Base-by-base conservation (phyloP, 2,329 filamentous ascomycete genomes). In the Capronia epimyces region DNA sequence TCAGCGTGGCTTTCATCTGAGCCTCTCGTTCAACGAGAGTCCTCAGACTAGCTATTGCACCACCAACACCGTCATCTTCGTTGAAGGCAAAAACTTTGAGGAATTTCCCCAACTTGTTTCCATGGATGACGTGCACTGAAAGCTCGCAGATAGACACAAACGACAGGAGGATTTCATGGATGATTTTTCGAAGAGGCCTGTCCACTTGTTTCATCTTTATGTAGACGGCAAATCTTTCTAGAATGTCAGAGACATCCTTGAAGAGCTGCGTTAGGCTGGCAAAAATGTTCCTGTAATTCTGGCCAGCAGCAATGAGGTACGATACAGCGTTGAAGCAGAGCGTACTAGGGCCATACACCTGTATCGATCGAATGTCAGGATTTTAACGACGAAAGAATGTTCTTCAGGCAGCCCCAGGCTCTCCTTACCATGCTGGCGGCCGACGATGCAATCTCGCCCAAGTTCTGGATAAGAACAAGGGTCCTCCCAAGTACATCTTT, bases 281-380 rank as follows among this genome's bases (percentile, higher is more conserved):
- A 42, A 64, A 65, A 15, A 66, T 64, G 36, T 62, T 62, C 47
- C 61, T 60, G 43, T 62, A 64, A 20, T 61, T 63, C n/a, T 60
- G 59, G 10, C 60, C 63, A 3, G 59, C 55, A 3, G 50, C 47
- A 29, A 66, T 60, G 6, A 66, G 58, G 46, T 63, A 64, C 1
- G 57, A 60, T 31, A 65, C 59, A 1, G 64, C 64, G 46, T 63
- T 64, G 51, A 66, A 65, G 49, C 63, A 65, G 6, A 66, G 58
- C 16, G 44, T 53, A 15, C 58, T 56, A 1, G 64, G 64, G 12
- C 56, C 62, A 49, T 65, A 65, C 3, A 63, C 47, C 39, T 42
- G 21, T 25, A 25, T 7, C 12, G 16, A 25, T 7, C 12, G 16
- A 8, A 13, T 15, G 13, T 42, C 15, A 22, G 16, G n/a, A 16